Percentiles rank a stretch among this genome's conserved stretches.
Conservation (phyloP, 345 rosid genomes). For the Eucalyptus viminalis region DNA sequence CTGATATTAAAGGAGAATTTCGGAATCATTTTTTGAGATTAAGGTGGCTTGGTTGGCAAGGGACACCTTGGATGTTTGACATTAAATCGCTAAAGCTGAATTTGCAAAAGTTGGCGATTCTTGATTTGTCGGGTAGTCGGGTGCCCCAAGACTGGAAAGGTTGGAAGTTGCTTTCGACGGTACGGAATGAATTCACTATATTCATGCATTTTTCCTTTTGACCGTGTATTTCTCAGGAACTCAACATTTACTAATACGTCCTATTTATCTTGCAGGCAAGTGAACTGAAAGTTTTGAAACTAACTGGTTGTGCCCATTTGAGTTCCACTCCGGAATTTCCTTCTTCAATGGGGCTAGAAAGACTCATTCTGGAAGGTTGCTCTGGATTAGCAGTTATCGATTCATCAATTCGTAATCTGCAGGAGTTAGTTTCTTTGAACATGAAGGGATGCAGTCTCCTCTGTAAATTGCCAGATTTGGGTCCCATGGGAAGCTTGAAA, state of each 20-base stretch:
- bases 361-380: background rate
- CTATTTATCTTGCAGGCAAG: rapidly evolving
- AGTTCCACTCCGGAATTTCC: rapidly evolving
- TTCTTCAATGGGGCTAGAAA: rapidly evolving
- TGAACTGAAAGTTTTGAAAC: background rate
- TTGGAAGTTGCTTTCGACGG: rapidly evolving
- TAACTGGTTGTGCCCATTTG: rapidly evolving
- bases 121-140: rapidly evolving
- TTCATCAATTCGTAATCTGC: rapidly evolving
- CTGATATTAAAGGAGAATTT: rapidly evolving
- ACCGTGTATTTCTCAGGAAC: rapidly evolving
- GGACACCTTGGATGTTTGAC: rapidly evolving
- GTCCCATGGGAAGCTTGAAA: rapidly evolving
- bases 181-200: rapidly evolving
- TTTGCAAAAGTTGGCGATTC: background rate
- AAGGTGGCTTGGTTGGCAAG: background rate
- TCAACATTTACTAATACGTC: rapidly evolving
- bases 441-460: rapidly evolving
- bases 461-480: rapidly evolving
- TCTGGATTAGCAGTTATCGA: rapidly evolving
- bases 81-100: rapidly evolving
- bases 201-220: rapidly evolving
- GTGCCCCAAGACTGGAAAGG: rapidly evolving
- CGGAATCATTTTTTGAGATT: rapidly evolving
- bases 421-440: rapidly evolving